phyloP scores from a whole-genome alignment of 1,139 yeast genomes.

The Meyerozyma smithsonii region DNA sequence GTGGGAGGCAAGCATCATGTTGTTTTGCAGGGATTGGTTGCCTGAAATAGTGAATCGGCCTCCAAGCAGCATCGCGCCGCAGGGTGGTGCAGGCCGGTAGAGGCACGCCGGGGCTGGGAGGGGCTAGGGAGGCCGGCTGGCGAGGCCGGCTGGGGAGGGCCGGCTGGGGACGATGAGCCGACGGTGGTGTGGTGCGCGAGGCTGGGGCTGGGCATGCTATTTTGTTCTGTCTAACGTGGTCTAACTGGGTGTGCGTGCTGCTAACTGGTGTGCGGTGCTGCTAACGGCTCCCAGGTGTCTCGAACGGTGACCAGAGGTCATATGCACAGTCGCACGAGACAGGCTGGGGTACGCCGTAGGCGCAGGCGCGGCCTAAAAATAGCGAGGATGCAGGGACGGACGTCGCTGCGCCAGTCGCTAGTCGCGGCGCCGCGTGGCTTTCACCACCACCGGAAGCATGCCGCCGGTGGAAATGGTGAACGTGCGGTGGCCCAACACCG shows the following conservation, averaged over 20 bases:
- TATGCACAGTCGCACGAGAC: too few relatives aligned
- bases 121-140: too few relatives aligned
- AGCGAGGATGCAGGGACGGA: background rate
- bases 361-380: background rate
- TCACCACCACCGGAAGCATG: constrained; percentile 23
- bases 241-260: too few relatives aligned
- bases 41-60: background rate
- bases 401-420: background rate
- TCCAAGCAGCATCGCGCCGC: background rate
- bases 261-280: too few relatives aligned
- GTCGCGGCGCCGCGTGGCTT: constrained; percentile 15
- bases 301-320: too few relatives aligned
- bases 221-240: too few relatives aligned
- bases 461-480: constrained; percentile 31
- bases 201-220: too few relatives aligned
- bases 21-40: background rate
- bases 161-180: too few relatives aligned
- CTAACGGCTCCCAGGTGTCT: too few relatives aligned
- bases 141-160: too few relatives aligned
- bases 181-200: too few relatives aligned
- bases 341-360: too few relatives aligned
- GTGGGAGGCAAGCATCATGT: background rate
- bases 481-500: constrained; percentile 19
- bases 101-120: background rate
- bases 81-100: background rate